These are phyloP conservation scores for Cadophora luteo-olivacea DNA, from an alignment of 2,329 filamentous ascomycete species.

Conservation along the genomic window DNA sequence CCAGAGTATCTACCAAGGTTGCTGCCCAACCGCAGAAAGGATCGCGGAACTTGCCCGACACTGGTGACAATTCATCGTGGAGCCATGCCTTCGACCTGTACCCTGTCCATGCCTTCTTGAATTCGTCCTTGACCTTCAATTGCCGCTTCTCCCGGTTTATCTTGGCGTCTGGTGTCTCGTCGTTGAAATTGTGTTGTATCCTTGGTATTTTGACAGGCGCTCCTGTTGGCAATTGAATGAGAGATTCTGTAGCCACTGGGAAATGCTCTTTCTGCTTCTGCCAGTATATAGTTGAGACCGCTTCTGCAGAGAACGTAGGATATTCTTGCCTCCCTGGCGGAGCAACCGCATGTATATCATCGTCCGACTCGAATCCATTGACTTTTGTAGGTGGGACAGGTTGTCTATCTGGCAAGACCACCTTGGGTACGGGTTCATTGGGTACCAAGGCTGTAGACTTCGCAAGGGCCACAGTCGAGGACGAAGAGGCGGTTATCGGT, in stretches of 20 bases:
- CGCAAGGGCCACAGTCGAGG: constrained; percentile 7
- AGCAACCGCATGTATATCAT: constrained; percentile 38
- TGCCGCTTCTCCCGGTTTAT: constrained; percentile 69
- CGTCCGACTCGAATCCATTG: constrained; percentile 29
- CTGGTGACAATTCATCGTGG: constrained; percentile 84
- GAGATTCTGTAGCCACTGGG: constrained; percentile 72
- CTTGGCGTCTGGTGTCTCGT: constrained; percentile 66
- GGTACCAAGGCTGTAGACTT: constrained; percentile 2
- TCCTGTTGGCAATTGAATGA: constrained; percentile 79
- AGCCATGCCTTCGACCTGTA: constrained; percentile 83
- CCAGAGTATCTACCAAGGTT: constrained; percentile 81
- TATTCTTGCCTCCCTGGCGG: constrained; percentile 41
- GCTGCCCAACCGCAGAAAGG: constrained; percentile 94
- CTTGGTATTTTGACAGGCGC: constrained; percentile 72
- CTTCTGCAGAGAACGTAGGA: constrained; percentile 26
- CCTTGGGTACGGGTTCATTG: constrained; percentile 32
- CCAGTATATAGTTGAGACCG: constrained; percentile 67
- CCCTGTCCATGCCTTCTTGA: constrained; percentile 80
- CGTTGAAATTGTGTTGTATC: constrained; percentile 76
- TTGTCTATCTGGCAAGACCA: constrained; percentile 40
- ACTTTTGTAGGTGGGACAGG: constrained; percentile 30
- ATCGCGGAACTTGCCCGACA: constrained; percentile 71
- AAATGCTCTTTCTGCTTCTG: constrained; percentile 75
- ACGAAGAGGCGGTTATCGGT: constrained; percentile 1
- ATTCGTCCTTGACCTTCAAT: constrained; percentile 72